Base-by-base conservation (phyloP, 208 protist genomes). In the Acanthamoeba castellanii region DNA sequence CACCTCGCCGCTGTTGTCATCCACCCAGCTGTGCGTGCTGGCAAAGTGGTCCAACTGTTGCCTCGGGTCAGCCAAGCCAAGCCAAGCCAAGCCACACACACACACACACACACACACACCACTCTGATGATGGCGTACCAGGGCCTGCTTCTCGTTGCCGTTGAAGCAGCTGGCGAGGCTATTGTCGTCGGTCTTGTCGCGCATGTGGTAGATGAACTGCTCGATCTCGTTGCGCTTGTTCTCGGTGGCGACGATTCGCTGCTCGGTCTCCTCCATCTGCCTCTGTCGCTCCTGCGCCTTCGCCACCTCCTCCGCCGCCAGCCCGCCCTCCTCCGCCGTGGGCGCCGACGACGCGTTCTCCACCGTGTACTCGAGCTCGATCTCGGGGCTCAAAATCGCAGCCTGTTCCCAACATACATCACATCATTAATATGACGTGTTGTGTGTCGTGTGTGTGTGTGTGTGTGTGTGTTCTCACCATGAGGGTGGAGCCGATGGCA, bases 221-320 rank as follows among this genome's bases (percentile, higher is more conserved):
- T 91, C 84, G 20, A 91, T 45, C 42, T 91, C 84, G 57, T 91
- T 91, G 84, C 50, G 50, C 57, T 91, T 91, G 84, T 91, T 64
- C 59, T 91, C 84, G 32, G 84, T 91, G 84, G 13, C 47, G 27
- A 91, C 59, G 59, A 91, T 70, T 25, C 50, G 84, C 59, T 70
- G n/a, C 34, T 91, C 84, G 32, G 34, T 25, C 59, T 70, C 57
- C 25, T 70, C 59, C 84, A 91, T 91, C 57, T 45, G 13, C 30
- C 25, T 18, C 34, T 91, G 57, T n/a, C 59, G 14, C 42, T 66
- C 30, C 20, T 30, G 50, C 16, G 84, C 50, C 37, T 42, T 27
- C 6, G 20, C n/a, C n/a, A 91, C 42, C 25, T 91, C 57, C 42
- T 68, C 84, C 34, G 9, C 55, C 13, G 22, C 5, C 16, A 91